Evolutionary conservation across 345 rosid species (phyloP).

Genomic region (Laguncularia racemosa): DNA sequence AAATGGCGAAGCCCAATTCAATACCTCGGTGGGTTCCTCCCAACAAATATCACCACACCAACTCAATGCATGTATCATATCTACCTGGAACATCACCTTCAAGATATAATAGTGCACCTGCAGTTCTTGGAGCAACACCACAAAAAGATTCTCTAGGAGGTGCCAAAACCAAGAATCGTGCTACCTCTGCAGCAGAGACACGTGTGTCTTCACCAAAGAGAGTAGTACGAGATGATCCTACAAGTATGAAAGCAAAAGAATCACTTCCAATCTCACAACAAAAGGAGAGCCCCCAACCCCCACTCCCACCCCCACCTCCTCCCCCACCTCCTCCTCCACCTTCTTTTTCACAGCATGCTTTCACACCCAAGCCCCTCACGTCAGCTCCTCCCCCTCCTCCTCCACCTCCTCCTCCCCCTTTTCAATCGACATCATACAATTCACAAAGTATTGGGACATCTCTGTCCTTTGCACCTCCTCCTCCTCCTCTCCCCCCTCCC

Average conservation of each 20-base stretch:
- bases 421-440: neutral
- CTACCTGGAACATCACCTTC: constrained; percentile 78
- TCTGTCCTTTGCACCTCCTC: constrained; percentile 14
- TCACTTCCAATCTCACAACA: constrained; percentile 13
- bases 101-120: constrained; percentile 73
- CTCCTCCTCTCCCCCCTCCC: constrained; percentile 35
- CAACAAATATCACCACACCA: constrained; percentile 67
- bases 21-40: constrained; percentile 84
- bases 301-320: constrained; percentile 22
- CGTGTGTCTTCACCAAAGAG: constrained; percentile 27
- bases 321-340: constrained; percentile 7
- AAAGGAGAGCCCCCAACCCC: constrained; percentile 18
- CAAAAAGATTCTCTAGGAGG: constrained; percentile 38
- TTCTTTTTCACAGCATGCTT: too few species aligned
- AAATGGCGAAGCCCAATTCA: constrained; percentile 66
- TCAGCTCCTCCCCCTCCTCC: constrained; percentile 16
- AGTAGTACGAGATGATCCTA: constrained; percentile 12
- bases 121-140: constrained; percentile 47
- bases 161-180: constrained; percentile 25
- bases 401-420: constrained; percentile 18
- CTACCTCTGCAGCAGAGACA: constrained; percentile 27
- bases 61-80: constrained; percentile 74
- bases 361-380: neutral
- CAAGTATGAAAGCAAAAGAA: constrained; percentile 17
- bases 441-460: constrained; percentile 18